Evolutionary conservation across 2,329 filamentous ascomycete genomes (phyloP), one percentile per base, ranked within the genome.

Genomic region (Microdochium bolleyi): DNA sequence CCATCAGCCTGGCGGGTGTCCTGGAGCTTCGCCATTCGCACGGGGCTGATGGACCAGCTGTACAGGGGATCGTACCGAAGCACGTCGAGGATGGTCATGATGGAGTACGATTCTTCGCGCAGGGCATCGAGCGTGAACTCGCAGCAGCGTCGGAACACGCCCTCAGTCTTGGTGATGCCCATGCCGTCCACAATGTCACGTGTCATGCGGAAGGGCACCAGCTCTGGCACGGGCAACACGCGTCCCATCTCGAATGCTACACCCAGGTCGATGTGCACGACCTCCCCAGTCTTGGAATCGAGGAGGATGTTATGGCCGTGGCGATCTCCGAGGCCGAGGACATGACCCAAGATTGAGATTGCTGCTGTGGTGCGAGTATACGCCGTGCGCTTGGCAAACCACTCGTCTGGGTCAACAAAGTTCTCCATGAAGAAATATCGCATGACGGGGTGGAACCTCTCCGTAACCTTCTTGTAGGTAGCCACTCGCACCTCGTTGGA

Each of bases 41-140:
- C 73, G 0, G 83, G 83, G 11, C 89, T 94, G 53, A 96, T 85
- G 34, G 89, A 92, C 94, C 94, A 99, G 55, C 85, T 94, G 68
- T 97, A 95, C 56, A 99, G 73, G 1, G 94, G 95, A 75, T 99
- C 94, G 70, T 96, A 97, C n/a, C 95, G 87, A 54, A 99, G 75
- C 22, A 99, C 95, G 64, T 99, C 95, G 21, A 99, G 82, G 51
- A 99, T 91, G 0, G 94, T 97, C 92, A 96, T 97, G 72, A 99
- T 99, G 48, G 88, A 92, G 66, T 96, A 95, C 13, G 89, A 89
- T 67, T 99, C 94, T 62, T 95, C 88, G n/a, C 94, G 85, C 34
- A 99, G 75, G 1, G 95, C 92, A 56, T 96, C 91, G 30, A 99
- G 82, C 0, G 92, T 97, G 67, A 97, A 97, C 67, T 99, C 95